Base-by-base conservation (phyloP, 2,329 filamentous ascomycete genomes). In the Hymenoscyphus occultus region DNA sequence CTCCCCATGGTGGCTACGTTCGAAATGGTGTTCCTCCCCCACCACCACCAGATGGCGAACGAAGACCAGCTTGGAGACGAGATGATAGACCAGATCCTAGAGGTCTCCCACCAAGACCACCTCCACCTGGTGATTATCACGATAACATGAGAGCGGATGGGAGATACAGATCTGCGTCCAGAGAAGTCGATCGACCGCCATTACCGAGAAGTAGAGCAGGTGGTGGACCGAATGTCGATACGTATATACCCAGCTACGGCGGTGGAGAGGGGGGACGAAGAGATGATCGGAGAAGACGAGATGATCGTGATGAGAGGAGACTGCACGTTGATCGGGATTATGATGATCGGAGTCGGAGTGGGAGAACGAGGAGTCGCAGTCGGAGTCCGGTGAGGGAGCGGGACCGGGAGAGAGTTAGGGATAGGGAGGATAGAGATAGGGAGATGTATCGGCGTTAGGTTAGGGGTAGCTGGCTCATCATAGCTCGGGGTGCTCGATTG, bases 191-290 rank as follows among this genome's bases (percentile, higher is more conserved):
- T 62, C 73, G 68, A 59, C 56, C 62, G 14, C 68, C 69, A 65
- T 42, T 56, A 19, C 70, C 71, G 22, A 68, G 71, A 61, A 70
- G 60, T 19, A 69, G 72, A 68, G 48, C 28, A 9, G 35, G 60
- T 39, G 60, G 60, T 58, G 48, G 9, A 28, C 65, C 71, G 7
- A 68, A 78, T 60, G 74, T 80, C 6, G 82, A 84, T 70, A 83
- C 81, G 0, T 84, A 84, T 68, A 82, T 83, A 28, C 82, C 82
- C 10, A 78, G 77, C 56, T 83, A 83, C 61, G 35, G 28, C 28
- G 74, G 77, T 22, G 71, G 75, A 3, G 80, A 80, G 22, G 73
- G 73, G 19, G 72, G 70, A 28, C 67, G 73, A 64, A 68, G 77
- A 65, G 77, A 79, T 45, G 76, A 77, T 60, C 45, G 45, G 7